phyloP scores from a whole-genome alignment of 169 alveolate genomes.

The Plasmodium knowlesi region DNA sequence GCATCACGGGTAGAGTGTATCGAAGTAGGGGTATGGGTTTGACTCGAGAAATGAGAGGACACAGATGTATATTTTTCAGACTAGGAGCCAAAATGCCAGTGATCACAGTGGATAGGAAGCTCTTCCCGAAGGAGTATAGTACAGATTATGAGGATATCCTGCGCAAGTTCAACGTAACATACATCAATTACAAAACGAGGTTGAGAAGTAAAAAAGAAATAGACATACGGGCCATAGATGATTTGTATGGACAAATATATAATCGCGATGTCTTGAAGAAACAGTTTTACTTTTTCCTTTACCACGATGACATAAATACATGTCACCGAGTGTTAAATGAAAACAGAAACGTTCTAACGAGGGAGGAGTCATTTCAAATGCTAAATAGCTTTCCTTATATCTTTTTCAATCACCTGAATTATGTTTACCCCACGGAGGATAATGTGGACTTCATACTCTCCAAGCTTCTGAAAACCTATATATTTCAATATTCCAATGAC shows the following conservation, averaged over 20 bases:
- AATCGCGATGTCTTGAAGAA: conserved; percentile 82
- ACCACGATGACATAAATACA: conserved; percentile 83
- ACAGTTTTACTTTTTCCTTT: conserved; percentile 82
- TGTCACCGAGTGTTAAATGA: conserved; percentile 79
- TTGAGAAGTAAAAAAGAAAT: conserved; percentile 80
- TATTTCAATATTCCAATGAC: conserved; percentile 79
- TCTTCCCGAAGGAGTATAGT: conserved; percentile 58
- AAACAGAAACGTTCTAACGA: conserved; percentile 79
- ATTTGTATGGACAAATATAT: conserved; percentile 82
- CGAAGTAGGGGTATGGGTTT: background rate
- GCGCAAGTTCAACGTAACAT: conserved; percentile 78
- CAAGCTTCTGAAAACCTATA: conserved; percentile 79
- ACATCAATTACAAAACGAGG: conserved; percentile 85
- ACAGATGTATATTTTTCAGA: background rate
- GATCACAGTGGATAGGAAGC: conserved; percentile 35
- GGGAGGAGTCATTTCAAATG: conserved; percentile 78
- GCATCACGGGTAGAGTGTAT: background rate
- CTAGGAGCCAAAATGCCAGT: conserved; percentile 64
- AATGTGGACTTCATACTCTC: conserved; percentile 78
- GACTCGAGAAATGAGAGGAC: background rate
- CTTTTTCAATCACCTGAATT: conserved; percentile 76
- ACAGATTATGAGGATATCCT: conserved; percentile 83
- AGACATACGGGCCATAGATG: conserved; percentile 77
- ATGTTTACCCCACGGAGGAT: conserved; percentile 78
- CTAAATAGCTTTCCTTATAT: conserved; percentile 79